These are phyloP conservation scores for Colletotrichum sp. DNA, from an alignment of 2,329 filamentous ascomycete species.

Conservation along the genomic window DNA sequence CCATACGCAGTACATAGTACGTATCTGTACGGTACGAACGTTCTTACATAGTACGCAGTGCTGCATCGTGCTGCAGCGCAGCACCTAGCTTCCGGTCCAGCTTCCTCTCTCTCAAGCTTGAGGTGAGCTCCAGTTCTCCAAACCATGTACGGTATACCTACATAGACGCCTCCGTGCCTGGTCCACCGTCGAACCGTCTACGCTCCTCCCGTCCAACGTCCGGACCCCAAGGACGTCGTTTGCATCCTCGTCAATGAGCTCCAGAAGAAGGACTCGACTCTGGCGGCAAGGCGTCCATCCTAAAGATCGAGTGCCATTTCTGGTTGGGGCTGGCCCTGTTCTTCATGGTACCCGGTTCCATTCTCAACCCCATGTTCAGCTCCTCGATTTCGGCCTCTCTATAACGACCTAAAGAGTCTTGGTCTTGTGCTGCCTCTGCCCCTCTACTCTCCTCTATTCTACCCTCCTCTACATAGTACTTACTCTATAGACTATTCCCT, in stretches of 20 bases:
- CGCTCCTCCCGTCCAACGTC: background rate
- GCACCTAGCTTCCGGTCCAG: background rate
- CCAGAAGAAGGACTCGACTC: background rate
- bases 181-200: background rate
- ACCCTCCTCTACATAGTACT: background rate
- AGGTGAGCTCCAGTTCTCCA: background rate
- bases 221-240: background rate
- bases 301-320: background rate
- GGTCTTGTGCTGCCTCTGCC: constrained; percentile 23
- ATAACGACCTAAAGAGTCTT: background rate
- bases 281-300: background rate
- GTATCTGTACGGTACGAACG: background rate
- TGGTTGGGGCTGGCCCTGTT: background rate
- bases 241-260: background rate
- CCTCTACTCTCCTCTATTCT: background rate
- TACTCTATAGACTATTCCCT: background rate
- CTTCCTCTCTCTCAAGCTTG: background rate
- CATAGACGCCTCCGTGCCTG: background rate
- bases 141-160: background rate
- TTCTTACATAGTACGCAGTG: background rate
- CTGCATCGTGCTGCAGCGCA: background rate
- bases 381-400: background rate
- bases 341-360: background rate
- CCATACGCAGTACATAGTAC: background rate
- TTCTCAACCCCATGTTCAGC: background rate